phyloP scores from a whole-genome alignment of 2,329 filamentous ascomycete species.

The Aspergillus sp. region DNA sequence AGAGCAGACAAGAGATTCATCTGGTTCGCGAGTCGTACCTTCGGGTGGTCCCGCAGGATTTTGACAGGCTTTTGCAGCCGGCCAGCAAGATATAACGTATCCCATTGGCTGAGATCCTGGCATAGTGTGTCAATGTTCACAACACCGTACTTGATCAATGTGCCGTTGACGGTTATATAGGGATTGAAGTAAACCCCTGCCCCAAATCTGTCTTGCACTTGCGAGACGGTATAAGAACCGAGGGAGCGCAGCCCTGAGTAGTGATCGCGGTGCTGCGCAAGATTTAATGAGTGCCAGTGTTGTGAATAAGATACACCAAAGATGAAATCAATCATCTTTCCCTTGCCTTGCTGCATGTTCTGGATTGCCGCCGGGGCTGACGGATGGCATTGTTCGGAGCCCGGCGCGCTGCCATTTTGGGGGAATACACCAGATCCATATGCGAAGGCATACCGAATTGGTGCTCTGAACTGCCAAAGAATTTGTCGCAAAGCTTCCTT shows the following conservation, averaged over 20 bases:
- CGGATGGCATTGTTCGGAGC: constrained; percentile 61
- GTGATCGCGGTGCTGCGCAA: constrained; percentile 83
- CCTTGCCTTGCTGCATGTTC: constrained; percentile 80
- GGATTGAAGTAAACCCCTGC: constrained; percentile 98
- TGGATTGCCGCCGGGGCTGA: constrained; percentile 77
- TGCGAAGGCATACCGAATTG: constrained; percentile 93
- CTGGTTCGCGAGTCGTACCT: constrained; percentile 90
- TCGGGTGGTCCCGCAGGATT: constrained; percentile 90
- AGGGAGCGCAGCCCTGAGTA: constrained; percentile 83
- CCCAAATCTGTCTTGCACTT: constrained; percentile 82
- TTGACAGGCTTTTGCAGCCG: constrained; percentile 97
- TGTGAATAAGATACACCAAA: constrained; percentile 92
- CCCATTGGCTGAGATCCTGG: constrained; percentile 83
- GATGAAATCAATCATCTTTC: constrained; percentile 98
- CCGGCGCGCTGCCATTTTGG: constrained; percentile 57
- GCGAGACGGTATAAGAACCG: constrained; percentile 80
- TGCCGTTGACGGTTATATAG: constrained; percentile 90
- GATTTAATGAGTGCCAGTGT: constrained; percentile 94
- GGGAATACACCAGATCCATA: constrained; percentile 97
- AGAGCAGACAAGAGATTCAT: constrained; percentile 91
- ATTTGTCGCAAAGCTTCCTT: constrained; percentile 86
- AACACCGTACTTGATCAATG: constrained; percentile 96
- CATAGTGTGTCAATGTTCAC: constrained; percentile 91
- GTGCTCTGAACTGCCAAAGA: constrained; percentile 86
- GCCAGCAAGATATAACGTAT: constrained; percentile 93